Percentiles rank a stretch among this genome's conserved stretches.
Evolutionary conservation across 1,284 basidiomycete genomes (phyloP).

Genomic region (Filobasidium uniguttulatum): DNA sequence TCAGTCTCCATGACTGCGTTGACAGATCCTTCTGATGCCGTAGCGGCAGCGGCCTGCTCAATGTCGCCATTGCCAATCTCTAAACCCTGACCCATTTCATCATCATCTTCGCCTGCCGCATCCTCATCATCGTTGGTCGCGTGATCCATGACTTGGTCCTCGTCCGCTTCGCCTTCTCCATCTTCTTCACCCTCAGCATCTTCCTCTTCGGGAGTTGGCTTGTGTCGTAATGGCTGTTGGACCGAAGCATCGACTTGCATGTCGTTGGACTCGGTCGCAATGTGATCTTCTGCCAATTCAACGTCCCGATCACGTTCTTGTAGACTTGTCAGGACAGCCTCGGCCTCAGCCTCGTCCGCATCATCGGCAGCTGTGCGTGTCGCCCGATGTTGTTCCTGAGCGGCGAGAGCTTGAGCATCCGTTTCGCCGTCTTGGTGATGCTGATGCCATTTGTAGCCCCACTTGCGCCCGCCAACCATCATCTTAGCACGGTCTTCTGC

Average conservation of each 20-base stretch:
- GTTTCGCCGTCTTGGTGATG: slow-evolving; percentile 16
- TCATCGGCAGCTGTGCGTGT: slow-evolving; percentile 9
- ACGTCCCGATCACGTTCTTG: slow-evolving; percentile 9
- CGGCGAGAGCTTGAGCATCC: slow-evolving; percentile 8
- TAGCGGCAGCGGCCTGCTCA: too few relatives aligned
- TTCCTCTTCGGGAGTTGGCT: slow-evolving; percentile 19
- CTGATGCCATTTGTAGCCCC: slow-evolving; percentile 23
- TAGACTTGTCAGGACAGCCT: slow-evolving; percentile 18
- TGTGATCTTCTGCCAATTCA: slow-evolving; percentile 7
- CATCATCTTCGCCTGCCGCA: slow-evolving; percentile 19
- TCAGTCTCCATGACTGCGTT: too few relatives aligned
- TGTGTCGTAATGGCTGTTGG: background rate
- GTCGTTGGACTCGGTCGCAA: slow-evolving; percentile 5
- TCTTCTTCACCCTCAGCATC: slow-evolving; percentile 18
- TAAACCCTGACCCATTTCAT: slow-evolving; percentile 17
- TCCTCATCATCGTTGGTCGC: slow-evolving; percentile 19
- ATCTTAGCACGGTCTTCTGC: slow-evolving; percentile 51
- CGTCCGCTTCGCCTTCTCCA: slow-evolving; percentile 29
- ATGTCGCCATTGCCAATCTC: too few relatives aligned
- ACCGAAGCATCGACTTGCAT: background rate
- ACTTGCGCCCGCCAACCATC: slow-evolving; percentile 42
- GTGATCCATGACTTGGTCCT: too few relatives aligned
- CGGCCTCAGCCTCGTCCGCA: slow-evolving; percentile 20
- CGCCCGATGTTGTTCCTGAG: slow-evolving; percentile 16
- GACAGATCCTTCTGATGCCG: too few relatives aligned